Conservation (phyloP, 345 rosid species). For the Brassica rapa region DNA sequence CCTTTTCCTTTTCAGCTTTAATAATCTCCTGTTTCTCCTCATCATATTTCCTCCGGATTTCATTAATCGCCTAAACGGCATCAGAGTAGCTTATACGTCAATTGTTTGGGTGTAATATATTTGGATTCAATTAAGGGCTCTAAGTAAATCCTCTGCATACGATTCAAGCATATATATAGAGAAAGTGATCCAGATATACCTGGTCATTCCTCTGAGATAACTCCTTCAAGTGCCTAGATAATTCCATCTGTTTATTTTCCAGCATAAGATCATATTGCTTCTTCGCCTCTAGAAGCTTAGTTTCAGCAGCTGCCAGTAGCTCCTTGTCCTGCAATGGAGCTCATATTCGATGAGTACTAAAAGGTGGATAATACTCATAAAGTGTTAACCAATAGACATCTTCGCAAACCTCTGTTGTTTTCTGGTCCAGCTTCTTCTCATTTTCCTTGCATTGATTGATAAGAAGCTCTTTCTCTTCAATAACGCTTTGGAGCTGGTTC, state of each 20-base stretch:
- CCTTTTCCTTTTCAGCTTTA: constrained; percentile 72
- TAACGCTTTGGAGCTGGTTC: constrained; percentile 48
- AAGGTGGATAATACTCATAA: constrained; percentile 15
- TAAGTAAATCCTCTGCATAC: constrained; percentile 2
- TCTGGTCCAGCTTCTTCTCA: constrained; percentile 65
- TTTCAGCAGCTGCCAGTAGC: constrained; percentile 60
- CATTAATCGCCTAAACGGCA: constrained; percentile 74
- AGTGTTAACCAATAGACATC: not conserved
- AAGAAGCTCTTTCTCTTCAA: constrained; percentile 73
- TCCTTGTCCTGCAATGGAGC: constrained; percentile 62
- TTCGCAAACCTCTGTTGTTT: constrained; percentile 59
- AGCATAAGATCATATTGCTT: constrained; percentile 76
- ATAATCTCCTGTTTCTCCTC: constrained; percentile 71
- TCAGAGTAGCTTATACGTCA: constrained; percentile 26
- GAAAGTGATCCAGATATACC: constrained; percentile 47
- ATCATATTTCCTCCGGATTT: constrained; percentile 78
- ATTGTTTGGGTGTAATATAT: not conserved
- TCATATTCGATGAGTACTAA: constrained; percentile 19
- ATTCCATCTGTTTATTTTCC: constrained; percentile 78
- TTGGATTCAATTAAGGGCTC: not conserved
- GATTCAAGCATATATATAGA: constrained; percentile 20
- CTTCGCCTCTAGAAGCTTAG: constrained; percentile 69
- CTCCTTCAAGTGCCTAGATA: constrained; percentile 88
- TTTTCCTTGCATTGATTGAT: constrained; percentile 55
- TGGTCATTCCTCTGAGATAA: constrained; percentile 87